These are phyloP conservation scores for Casaregolazyma lundiana DNA, from an alignment of 1,139 yeast genomes.

Conservation along the genomic window DNA sequence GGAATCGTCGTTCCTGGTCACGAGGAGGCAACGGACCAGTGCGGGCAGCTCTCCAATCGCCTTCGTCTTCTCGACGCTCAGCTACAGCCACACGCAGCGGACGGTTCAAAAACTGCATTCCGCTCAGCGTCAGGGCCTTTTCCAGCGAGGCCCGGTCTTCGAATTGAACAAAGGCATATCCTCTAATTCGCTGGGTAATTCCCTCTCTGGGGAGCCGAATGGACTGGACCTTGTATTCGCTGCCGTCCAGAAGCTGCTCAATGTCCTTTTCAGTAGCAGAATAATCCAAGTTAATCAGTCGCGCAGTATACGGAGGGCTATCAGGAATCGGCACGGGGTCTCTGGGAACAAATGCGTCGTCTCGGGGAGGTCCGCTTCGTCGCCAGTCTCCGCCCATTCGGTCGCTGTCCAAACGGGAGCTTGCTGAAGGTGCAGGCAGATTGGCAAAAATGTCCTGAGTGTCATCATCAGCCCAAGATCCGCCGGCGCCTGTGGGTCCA, in stretches of 20 bases:
- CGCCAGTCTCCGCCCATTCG: conserved; percentile 8
- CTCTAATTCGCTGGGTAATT: conserved; percentile 58
- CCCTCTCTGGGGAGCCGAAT: conserved; percentile 63
- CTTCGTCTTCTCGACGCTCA: conserved; percentile 52
- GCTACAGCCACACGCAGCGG: conserved; percentile 81
- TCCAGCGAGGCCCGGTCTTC: conserved; percentile 67
- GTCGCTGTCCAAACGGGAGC: conserved; percentile 1
- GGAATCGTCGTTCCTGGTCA: conserved; percentile 16
- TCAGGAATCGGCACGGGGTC: conserved; percentile 85
- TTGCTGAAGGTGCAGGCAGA: conserved; percentile 18
- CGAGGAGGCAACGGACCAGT: conserved; percentile 31
- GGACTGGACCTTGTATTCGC: conserved; percentile 57
- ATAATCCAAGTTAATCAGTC: conserved; percentile 83
- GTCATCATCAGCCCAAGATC: conserved; percentile 30
- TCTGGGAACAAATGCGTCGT: conserved; percentile 28
- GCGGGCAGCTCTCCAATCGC: conserved; percentile 56
- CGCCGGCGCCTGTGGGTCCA: conserved; percentile 20
- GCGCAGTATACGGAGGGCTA: conserved; percentile 85
- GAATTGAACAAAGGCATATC: conserved; percentile 85
- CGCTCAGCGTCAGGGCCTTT: conserved; percentile 65
- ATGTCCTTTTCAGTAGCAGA: conserved; percentile 67
- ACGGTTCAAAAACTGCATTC: conserved; percentile 64
- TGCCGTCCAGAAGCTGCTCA: conserved; percentile 52
- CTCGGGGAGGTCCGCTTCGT: conserved; percentile 12
- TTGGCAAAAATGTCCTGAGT: conserved; percentile 16